Conservation (phyloP, 768 basidiomycete species). For the Tulasnella calospora region DNA sequence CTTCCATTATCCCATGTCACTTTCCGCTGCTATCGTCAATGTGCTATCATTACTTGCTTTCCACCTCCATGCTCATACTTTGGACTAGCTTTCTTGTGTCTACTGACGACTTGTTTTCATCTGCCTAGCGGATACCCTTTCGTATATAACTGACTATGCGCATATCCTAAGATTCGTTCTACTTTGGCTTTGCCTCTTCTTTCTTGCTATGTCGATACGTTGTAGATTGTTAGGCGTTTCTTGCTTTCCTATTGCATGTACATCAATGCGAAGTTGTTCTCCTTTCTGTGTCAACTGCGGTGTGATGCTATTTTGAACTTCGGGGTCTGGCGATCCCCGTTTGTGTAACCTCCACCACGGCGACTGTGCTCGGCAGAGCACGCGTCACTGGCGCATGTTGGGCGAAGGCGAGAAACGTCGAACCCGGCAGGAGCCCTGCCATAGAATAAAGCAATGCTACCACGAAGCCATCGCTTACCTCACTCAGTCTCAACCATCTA, state of each 20-base stretch:
- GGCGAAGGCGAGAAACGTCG: too few species aligned
- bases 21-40: not conserved
- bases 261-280: not conserved
- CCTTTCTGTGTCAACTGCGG: not conserved
- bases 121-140: not conserved
- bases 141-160: slow-evolving; percentile 8
- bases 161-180: slow-evolving; percentile 11
- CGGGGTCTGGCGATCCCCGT: not conserved
- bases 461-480: too few species aligned
- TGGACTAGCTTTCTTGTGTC: not conserved
- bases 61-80: not conserved
- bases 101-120: not conserved
- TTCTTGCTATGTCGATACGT: not conserved
- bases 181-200: not conserved
- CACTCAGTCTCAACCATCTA: too few species aligned
- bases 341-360: not conserved
- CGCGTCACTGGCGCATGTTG: too few species aligned
- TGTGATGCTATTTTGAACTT: not conserved
- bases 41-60: not conserved
- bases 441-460: too few species aligned
- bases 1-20: not conserved
- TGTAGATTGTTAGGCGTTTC: not conserved
- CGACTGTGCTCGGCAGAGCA: too few species aligned
- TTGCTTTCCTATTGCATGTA: not conserved
- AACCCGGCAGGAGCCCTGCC: too few species aligned